Evolutionary conservation across 768 basidiomycete species (phyloP), one percentile per base, ranked within the genome.

Genomic region (Daedaleopsis nitida): DNA sequence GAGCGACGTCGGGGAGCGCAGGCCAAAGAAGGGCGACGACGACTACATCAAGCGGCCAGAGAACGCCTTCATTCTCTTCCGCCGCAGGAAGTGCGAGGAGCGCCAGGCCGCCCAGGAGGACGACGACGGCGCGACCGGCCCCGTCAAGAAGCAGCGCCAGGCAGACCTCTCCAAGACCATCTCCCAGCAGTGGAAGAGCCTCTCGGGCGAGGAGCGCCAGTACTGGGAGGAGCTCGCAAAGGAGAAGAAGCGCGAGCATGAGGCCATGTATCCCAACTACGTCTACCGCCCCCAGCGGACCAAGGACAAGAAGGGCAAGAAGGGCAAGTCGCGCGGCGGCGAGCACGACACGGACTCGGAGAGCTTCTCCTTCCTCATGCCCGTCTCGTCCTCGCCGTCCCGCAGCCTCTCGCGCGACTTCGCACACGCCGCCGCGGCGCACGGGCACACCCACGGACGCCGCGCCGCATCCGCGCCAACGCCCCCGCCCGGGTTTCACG

Each of bases 61-160:
- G 76, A 91, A 92, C 69, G 90, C 90, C 9, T 92, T 92, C 79
- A 92, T 92, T 72, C 81, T 92, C 57, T 92, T 92, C 82, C 84
- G 90, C 57, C 83, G 89, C 67, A 85, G 88, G 68, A 89, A 87
- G 75, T 89, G 86, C 74, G 86, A 88, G 74, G 86, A 89, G 53
- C 83, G 86, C 37, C 85, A 88, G 72, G 76, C 77, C 14, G 81
- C 81, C 48, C 78, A 76, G 56, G 83, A 83, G 52, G 84, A 84
- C 54, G 81, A 76, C 3, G 75, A 65, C 43, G 72, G 70, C 32
- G 63, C 60, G 53, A 44, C 64, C 35, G 65, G 61, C 1, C 80
- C 83, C 5, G 72, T 81, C 14, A 91, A 89, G 84, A 90, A 89
- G 72, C 86, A 88, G 72, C 84, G 88, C 50, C 86, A 86, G 73